phyloP scores from a whole-genome alignment of 495 filamentous ascomycete species.

The Penicillium nucicola region DNA sequence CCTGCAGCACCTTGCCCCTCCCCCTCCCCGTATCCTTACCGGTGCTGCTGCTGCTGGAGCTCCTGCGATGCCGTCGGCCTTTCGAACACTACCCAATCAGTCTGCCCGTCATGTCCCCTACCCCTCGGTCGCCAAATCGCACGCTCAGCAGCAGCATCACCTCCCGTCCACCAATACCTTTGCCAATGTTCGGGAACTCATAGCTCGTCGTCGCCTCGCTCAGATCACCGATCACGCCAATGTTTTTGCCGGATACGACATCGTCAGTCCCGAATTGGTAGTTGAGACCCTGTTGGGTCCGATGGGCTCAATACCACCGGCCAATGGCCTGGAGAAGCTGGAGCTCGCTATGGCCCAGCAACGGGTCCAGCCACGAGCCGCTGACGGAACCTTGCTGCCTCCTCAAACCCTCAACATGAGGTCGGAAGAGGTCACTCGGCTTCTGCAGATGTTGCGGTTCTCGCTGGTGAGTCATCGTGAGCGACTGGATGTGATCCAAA shows the following conservation, averaged over 20 bases:
- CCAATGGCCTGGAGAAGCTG: constrained; percentile 45
- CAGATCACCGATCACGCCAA: constrained; percentile 53
- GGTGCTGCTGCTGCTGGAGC: constrained; percentile 36
- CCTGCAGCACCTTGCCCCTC: constrained; percentile 37
- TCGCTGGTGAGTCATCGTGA: constrained; percentile 46
- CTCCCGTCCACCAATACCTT: constrained; percentile 43
- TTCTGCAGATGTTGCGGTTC: constrained; percentile 48
- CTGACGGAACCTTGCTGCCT: constrained; percentile 41
- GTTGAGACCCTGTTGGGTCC: constrained; percentile 47
- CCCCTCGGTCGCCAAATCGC: constrained; percentile 40
- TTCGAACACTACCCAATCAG: constrained; percentile 44
- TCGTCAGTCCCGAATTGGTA: constrained; percentile 47
- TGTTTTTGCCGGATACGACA: constrained; percentile 47
- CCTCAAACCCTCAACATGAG: constrained; percentile 47
- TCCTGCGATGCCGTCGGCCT: constrained; percentile 51
- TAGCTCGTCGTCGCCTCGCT: constrained; percentile 46
- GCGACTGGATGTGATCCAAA: constrained; percentile 44
- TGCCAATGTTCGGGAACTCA: constrained; percentile 48
- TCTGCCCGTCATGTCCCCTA: constrained; percentile 44
- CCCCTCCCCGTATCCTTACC: constrained; percentile 30
- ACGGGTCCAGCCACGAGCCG: constrained; percentile 43
- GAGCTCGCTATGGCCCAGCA: constrained; percentile 50
- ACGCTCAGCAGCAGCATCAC: constrained; percentile 36
- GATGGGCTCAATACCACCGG: constrained; percentile 45
- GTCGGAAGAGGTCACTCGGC: constrained; percentile 44